A percentile compares a stretch with the other conserved stretches of the same genome.
These are phyloP conservation scores for Penicillium hesseltinei DNA, from an alignment of 2,329 filamentous ascomycete genomes.

Conservation along the genomic window DNA sequence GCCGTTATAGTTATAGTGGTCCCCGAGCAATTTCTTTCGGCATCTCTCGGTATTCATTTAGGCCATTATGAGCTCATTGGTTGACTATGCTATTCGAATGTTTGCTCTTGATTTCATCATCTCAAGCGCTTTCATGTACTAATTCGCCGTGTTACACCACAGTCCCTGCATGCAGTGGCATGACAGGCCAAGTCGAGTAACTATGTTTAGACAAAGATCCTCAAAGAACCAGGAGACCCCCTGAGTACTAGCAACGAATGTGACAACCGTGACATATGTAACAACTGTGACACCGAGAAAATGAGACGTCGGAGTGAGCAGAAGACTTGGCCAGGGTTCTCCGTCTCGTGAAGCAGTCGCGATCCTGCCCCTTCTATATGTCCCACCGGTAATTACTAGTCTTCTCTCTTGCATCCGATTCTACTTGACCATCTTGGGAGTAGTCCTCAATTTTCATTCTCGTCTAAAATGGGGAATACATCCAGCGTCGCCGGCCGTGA, in stretches of 20 bases:
- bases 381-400: not conserved
- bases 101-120: not conserved
- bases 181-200: not conserved
- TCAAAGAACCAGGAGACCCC: not conserved
- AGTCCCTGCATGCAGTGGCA: not conserved
- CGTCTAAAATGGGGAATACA: constrained; percentile 17
- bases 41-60: not conserved
- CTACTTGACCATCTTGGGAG: too few relatives aligned
- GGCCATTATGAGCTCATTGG: not conserved
- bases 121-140: not conserved
- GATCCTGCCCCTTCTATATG: not conserved
- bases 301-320: not conserved
- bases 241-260: not conserved
- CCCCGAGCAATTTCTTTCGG: constrained; percentile 14
- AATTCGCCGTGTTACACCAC: not conserved
- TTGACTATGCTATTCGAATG: not conserved
- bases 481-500: constrained; percentile 17
- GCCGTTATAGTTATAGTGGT: constrained; percentile 13
- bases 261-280: not conserved
- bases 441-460: not conserved
- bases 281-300: not conserved
- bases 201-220: not conserved
- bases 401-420: not conserved
- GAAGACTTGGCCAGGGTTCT: not conserved
- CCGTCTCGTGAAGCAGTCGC: not conserved